Evolutionary conservation across 306 rosid species (phyloP), one percentile per base, ranked within the genome.

Genomic region (Astragalus membranaceus): DNA sequence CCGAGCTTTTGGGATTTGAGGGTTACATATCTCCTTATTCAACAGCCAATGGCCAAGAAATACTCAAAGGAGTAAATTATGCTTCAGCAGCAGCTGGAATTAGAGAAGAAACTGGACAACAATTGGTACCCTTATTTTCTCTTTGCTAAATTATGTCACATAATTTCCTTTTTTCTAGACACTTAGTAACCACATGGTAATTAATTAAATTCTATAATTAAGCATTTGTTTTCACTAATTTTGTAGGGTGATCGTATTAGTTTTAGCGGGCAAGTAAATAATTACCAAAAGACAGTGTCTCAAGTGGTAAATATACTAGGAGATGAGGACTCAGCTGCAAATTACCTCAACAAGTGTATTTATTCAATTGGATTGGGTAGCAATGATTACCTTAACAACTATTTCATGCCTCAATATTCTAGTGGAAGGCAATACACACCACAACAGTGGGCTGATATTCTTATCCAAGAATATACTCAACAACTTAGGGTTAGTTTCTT

Each of bases 81-180:
- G 99, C 99, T 29, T 94, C 99, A 2, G 99, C 97, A 10, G 99
- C 99, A 20, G 99, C 99, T 3, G 99, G 99, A 75, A 94, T 94
- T 9, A 86, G 97, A 79, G 95, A 91, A 7, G 99, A 94, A 85
- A 94, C 97, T 11, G 99, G 99, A 35, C 96, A 70, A 10, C 99
- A 94, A 67, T 53, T 94, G 89, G 99, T 94, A 67, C 46, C 4
- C 6, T 50, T 48, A 0, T 35, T 20, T 7, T 23, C 35, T 26
- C 5, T 23, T 5, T 41, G 0, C 15, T 15, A 5, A 11, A 55
- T 55, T 55, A n/a, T 32, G 63, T 3, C 41, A 5, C 20, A 56
- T 74, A 8, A 44, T 8, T 36, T 43, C 14, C 58, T 32, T 23
- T 41, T 57, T 44, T 0, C 14, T 46, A 0, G 2, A 20, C 2